A percentile compares a stretch with the other conserved stretches of the same genome.
These are phyloP conservation scores for Cordyceps cateniannulata DNA, from an alignment of 2,329 filamentous ascomycete species.

Conservation along the genomic window DNA sequence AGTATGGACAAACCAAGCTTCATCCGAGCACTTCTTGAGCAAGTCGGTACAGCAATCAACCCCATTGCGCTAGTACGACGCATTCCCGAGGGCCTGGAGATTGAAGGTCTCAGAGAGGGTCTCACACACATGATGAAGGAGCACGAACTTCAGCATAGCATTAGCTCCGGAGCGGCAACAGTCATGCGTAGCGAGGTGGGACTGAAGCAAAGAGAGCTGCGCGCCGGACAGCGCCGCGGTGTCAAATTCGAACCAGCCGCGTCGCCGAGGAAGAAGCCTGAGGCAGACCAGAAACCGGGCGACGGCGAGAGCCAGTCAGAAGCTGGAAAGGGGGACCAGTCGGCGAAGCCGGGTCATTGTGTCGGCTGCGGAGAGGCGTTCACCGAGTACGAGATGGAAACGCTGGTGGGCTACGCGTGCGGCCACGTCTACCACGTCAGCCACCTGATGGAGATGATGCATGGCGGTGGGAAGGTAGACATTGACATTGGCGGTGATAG, in stretches of 20 bases:
- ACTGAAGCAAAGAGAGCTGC: conserved; percentile 71
- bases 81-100: conserved; percentile 89
- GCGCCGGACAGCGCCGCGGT: conserved; percentile 72
- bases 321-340: conserved; percentile 16
- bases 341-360: conserved; percentile 47
- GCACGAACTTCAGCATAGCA: conserved; percentile 90
- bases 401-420: conserved; percentile 73
- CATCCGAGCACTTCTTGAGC: conserved; percentile 83
- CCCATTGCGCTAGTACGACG: conserved; percentile 83
- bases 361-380: conserved; percentile 52
- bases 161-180: conserved; percentile 80
- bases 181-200: conserved; percentile 85
- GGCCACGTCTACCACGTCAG: conserved; percentile 75
- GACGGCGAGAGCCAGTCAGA: conserved; percentile 17
- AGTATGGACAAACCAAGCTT: conserved; percentile 97
- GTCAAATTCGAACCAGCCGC: conserved; percentile 70
- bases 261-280: conserved; percentile 38
- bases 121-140: conserved; percentile 88
- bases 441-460: conserved; percentile 56
- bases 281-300: conserved; percentile 25
- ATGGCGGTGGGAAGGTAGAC: conserved; percentile 40
- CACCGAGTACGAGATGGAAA: conserved; percentile 58
- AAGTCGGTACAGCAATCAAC: conserved; percentile 90
- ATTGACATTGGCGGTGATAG: conserved; percentile 37
- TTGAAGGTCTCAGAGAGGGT: conserved; percentile 82